Conservation (phyloP, 2,329 filamentous ascomycete genomes). For the Orbilia oligospora region DNA sequence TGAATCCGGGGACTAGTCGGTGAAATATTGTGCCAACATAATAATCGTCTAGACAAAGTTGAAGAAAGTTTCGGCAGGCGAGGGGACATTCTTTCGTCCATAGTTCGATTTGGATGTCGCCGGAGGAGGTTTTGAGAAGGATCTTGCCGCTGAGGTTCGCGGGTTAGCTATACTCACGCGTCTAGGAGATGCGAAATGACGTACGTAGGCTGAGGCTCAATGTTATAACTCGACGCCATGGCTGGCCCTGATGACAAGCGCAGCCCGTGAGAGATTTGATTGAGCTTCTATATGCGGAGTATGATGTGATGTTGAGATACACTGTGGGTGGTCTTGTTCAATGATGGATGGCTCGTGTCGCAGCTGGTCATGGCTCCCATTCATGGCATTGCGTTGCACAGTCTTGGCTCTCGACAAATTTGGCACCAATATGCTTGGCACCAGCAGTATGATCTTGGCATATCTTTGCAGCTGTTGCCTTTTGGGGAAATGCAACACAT, state of each 20-base stretch:
- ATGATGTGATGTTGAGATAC: background rate
- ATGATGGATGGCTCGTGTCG: background rate
- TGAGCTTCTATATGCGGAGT: background rate
- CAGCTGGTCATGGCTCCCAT: background rate
- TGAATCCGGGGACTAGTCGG: conserved; percentile 89
- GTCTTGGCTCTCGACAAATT: background rate
- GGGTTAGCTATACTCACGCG: conserved; percentile 13
- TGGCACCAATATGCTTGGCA: background rate
- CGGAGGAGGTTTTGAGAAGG: conserved; percentile 88
- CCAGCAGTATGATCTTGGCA: too few relatives aligned
- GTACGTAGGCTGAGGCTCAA: conserved; percentile 56
- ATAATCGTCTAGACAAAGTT: conserved; percentile 94
- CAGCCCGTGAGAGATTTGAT: background rate
- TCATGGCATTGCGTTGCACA: background rate
- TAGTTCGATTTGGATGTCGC: conserved; percentile 90
- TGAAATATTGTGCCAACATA: conserved; percentile 96
- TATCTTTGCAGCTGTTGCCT: conserved; percentile 25
- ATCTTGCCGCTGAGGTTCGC: conserved; percentile 76
- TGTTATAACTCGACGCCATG: conserved; percentile 59
- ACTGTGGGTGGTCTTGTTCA: background rate
- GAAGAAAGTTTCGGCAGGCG: conserved; percentile 93
- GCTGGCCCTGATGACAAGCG: background rate
- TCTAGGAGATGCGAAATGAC: background rate
- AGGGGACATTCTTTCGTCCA: conserved; percentile 95
- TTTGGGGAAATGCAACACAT: conserved; percentile 42